phyloP scores from a whole-genome alignment of 129 eudicot species.

The Kitagawia praeruptora region DNA sequence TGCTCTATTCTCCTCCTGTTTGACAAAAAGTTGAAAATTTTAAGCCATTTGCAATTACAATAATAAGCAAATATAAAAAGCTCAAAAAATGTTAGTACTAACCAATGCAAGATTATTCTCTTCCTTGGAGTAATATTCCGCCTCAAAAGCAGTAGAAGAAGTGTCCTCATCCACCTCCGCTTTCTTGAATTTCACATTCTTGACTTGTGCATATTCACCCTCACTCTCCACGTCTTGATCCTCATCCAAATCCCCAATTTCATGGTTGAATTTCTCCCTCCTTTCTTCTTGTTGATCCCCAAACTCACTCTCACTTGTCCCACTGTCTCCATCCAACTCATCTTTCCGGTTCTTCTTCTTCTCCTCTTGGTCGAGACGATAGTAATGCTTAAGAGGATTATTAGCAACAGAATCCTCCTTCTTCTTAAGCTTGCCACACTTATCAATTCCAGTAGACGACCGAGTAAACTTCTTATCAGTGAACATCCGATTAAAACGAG shows the following conservation, averaged over 20 bases:
- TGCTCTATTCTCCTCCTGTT: slow-evolving; percentile 63
- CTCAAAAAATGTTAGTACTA: not conserved
- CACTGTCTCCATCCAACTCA: not conserved
- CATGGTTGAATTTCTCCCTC: too few relatives aligned
- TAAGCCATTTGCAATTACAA: not conserved
- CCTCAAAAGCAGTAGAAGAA: slow-evolving; percentile 47
- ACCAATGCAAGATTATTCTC: slow-evolving; percentile 26
- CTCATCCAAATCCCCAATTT: too few relatives aligned
- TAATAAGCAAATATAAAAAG: slow-evolving; percentile 6
- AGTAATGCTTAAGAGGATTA: slow-evolving; percentile 45
- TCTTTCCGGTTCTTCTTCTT: slow-evolving; percentile 12
- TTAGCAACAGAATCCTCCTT: slow-evolving; percentile 13
- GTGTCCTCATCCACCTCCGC: slow-evolving; percentile 8
- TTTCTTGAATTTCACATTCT: too few relatives aligned
- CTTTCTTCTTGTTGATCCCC: too few relatives aligned
- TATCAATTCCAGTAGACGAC: slow-evolving; percentile 54
- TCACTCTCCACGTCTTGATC: slow-evolving; percentile 3
- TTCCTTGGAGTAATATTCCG: slow-evolving; percentile 34
- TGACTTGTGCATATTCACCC: slow-evolving; percentile 11
- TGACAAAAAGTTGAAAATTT: slow-evolving; percentile 12
- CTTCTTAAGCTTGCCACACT: slow-evolving; percentile 47
- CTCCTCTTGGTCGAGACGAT: slow-evolving; percentile 28
- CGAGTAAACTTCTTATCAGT: slow-evolving; percentile 53
- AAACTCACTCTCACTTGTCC: not conserved
- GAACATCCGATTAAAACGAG: slow-evolving; percentile 59